Percentiles rank a stretch among this genome's conserved stretches.
phyloP scores from a whole-genome alignment of 768 basidiomycete species.

The Hydnomerulius pinastri region DNA sequence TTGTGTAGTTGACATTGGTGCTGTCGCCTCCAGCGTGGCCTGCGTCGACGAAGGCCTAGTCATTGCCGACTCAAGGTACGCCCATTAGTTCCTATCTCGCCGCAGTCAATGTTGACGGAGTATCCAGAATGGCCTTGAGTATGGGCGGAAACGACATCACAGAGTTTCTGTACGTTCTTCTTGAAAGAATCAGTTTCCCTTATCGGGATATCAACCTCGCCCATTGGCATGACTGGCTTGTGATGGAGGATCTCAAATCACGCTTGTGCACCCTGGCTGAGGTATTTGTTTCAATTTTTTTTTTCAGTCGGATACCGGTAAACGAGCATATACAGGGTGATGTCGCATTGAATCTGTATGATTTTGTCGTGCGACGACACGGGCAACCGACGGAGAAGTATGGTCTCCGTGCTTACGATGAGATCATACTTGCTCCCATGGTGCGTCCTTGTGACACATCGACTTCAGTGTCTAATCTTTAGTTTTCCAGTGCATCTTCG shows the following conservation, averaged over 20 bases:
- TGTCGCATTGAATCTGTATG: constrained; percentile 87
- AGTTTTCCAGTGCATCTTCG: constrained; percentile 75
- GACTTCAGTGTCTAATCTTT: neutral
- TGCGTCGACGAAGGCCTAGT: constrained; percentile 96
- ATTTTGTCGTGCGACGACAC: constrained; percentile 83
- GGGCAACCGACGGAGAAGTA: constrained; percentile 83
- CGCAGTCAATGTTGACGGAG: constrained; percentile 5
- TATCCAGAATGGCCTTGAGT: constrained; percentile 68
- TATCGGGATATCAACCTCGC: constrained; percentile 82
- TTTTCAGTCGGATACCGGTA: constrained; percentile 1
- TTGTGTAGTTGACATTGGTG: constrained; percentile 95
- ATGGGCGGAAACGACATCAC: constrained; percentile 97
- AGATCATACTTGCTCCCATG: constrained; percentile 93
- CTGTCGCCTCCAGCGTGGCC: constrained; percentile 78
- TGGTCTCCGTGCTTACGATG: constrained; percentile 89
- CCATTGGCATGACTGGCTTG: constrained; percentile 80
- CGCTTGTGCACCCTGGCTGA: constrained; percentile 85
- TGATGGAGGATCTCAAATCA: constrained; percentile 90
- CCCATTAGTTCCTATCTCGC: constrained; percentile 1
- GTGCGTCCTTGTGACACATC: constrained; percentile 44
- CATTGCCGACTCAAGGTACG: constrained; percentile 81
- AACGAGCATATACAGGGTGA: constrained; percentile 57
- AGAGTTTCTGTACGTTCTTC: constrained; percentile 77
- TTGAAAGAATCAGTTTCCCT: constrained; percentile 83
- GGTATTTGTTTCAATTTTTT: constrained; percentile 46